These are phyloP conservation scores for Lichtheimia corymbifera DNA, from an alignment of 371 early-diverging fungal genomes.

Conservation along the genomic window DNA sequence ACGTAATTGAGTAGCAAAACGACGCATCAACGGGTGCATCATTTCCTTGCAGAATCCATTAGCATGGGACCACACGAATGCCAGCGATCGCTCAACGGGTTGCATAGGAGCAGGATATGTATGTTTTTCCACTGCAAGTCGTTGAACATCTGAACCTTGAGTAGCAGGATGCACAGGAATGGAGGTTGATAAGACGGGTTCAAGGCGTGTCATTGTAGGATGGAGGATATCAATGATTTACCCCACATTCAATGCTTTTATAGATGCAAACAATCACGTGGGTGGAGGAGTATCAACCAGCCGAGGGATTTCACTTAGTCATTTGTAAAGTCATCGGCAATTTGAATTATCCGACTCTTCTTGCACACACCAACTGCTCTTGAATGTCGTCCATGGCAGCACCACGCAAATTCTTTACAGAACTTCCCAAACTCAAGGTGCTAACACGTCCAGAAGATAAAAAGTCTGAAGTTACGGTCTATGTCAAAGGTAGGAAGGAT, in stretches of 20 bases:
- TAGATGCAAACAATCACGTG: too few species aligned
- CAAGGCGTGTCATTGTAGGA: conserved; percentile 11
- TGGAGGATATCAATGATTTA: neutral
- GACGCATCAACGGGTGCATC: conserved; percentile 37
- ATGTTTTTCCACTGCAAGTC: conserved; percentile 34
- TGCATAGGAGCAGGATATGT: conserved; percentile 24
- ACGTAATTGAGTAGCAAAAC: conserved; percentile 18
- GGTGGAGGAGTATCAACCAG: too few species aligned
- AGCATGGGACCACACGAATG: conserved; percentile 39
- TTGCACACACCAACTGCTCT: too few species aligned
- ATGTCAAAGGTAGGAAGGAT: conserved; percentile 38
- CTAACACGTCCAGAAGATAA: conserved; percentile 31
- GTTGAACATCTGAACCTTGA: conserved; percentile 24
- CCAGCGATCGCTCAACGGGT: conserved; percentile 13
- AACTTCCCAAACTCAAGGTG: conserved; percentile 39
- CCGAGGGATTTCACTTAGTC: too few species aligned
- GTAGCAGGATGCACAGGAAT: conserved; percentile 30
- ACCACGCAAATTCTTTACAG: conserved; percentile 36
- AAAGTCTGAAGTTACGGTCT: conserved; percentile 45
- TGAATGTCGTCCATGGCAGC: neutral
- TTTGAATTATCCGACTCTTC: too few species aligned
- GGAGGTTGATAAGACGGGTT: conserved; percentile 2
- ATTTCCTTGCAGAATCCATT: conserved; percentile 48
- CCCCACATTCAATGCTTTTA: neutral
- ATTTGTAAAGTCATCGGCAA: too few species aligned